Evolutionary conservation across 179 eudicot species (phyloP), one percentile per base, ranked within the genome.

Genomic region (Silene vulgaris): DNA sequence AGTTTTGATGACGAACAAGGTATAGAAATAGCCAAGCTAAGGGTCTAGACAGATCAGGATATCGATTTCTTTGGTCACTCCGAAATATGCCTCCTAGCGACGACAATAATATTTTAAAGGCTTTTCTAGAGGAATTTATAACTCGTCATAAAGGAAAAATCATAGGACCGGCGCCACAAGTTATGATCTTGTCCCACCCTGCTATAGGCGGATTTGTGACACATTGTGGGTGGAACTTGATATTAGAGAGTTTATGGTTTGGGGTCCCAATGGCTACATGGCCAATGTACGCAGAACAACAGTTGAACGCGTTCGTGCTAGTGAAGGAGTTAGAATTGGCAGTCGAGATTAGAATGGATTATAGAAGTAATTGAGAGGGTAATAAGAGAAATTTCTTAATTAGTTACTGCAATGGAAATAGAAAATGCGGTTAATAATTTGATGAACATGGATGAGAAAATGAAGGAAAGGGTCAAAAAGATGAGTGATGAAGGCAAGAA

Each of bases 151-250:
- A 1, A 8, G 71, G 71, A 35, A 67, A 67, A 67, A 7, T 67
- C 28, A 67, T 67, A 7, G 71, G 26, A 13, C 35, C 52, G 71
- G 71, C 52, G 0, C 70, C 84, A 8, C 81, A 78, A 48, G 52
- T 67, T 0, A 54, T 57, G 26, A 23, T 78, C 2, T 28, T 78
- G 7, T 20, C 74, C 26, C 81, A 78, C 40, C 35, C 32, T 0
- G 74, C 77, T 4, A 21, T 64, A 0, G 78, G 78, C 2, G 74
- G 82, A n/a, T 79, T 79, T 30, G 75, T 74, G 57, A 45, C 81
- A 0, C 82, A 79, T 6, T 79, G 82, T 62, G 78, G 77, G 2
- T 78, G 81, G 81, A 78, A 78, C 74, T 78, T 77, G 11, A 68
- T 20, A 8, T 13, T 78, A 74, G 81, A 78, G 74, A 67, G 77